These are phyloP conservation scores for Hymenotorrendiella dingleyae DNA, from an alignment of 2,329 filamentous ascomycete genomes.

Conservation along the genomic window DNA sequence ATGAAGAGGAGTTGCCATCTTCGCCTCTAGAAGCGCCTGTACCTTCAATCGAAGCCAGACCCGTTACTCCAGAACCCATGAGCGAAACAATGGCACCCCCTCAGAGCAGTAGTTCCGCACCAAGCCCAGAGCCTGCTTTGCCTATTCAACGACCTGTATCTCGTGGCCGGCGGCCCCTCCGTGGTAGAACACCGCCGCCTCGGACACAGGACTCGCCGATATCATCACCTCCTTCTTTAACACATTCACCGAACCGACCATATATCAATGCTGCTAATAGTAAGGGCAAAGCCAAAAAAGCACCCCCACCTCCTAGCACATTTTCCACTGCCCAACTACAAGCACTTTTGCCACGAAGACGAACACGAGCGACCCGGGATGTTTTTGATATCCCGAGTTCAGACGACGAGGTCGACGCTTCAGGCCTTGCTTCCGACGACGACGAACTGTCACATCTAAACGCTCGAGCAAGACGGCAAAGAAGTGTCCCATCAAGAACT, in stretches of 20 bases:
- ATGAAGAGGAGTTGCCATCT: constrained; percentile 11
- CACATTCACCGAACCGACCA: constrained; percentile 54
- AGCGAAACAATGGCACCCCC: constrained; percentile 32
- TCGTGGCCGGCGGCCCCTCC: constrained; percentile 20
- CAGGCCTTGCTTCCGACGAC: constrained; percentile 44
- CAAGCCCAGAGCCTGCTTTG: constrained; percentile 18
- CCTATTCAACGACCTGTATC: constrained; percentile 13
- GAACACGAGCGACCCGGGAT: constrained; percentile 25
- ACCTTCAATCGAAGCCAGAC: constrained; percentile 19
- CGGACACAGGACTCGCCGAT: constrained; percentile 26
- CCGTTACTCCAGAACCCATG: constrained; percentile 24
- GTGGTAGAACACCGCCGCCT: constrained; percentile 24
- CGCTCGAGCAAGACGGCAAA: constrained; percentile 32
- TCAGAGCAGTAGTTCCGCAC: constrained; percentile 26
- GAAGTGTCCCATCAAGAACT: constrained; percentile 16
- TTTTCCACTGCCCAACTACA: constrained; percentile 34
- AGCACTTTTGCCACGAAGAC: constrained; percentile 31
- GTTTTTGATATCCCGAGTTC: constrained; percentile 38
- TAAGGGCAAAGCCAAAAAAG: constrained; percentile 13
- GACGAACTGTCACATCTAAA: constrained; percentile 49
- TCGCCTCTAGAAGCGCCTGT: constrained; percentile 10
- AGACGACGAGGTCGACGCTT: constrained; percentile 41
- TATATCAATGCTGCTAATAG: constrained; percentile 2
- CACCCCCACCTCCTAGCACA: constrained; percentile 19
- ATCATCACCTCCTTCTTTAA: constrained; percentile 60